Conservation (phyloP, 2,329 filamentous ascomycete species). For the Penicillium paneum region DNA sequence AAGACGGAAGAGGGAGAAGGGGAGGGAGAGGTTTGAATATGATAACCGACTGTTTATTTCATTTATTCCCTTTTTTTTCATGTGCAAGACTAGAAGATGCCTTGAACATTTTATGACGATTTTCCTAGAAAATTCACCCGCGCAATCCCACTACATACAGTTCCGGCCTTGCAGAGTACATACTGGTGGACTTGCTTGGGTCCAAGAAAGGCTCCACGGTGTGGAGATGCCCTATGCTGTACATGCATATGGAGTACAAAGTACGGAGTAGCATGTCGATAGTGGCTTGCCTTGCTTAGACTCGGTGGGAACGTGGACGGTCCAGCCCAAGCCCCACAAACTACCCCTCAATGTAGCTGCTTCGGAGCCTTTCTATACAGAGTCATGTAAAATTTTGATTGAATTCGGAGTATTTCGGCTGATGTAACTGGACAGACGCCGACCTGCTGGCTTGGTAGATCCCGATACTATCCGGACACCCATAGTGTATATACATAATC, state of each 20-base stretch:
- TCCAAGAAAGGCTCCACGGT: conserved; percentile 4
- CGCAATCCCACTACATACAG: neutral
- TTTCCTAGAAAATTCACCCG: neutral
- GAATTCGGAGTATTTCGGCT: conserved; percentile 1
- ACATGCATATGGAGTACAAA: neutral
- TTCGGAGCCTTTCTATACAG: neutral
- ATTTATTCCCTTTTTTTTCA: neutral
- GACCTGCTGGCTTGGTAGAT: neutral
- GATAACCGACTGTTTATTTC: neutral
- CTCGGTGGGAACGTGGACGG: conserved; percentile 5
- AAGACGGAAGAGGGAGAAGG: neutral
- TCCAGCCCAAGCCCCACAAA: conserved; percentile 8
- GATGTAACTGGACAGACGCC: neutral
- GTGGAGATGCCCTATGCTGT: conserved; percentile 8
- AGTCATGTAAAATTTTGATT: neutral
- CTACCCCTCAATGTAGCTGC: neutral
- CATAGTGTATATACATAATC: neutral
- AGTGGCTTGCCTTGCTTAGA: neutral
- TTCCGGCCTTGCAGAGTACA: conserved; percentile 2
- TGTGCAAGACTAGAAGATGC: neutral
- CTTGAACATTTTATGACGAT: neutral
- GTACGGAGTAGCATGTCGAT: neutral
- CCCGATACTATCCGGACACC: neutral
- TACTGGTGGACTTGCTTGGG: neutral
- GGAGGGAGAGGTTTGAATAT: neutral